Base-by-base conservation (phyloP, 257 asterid genomes). In the Thymus mandschuricus region DNA sequence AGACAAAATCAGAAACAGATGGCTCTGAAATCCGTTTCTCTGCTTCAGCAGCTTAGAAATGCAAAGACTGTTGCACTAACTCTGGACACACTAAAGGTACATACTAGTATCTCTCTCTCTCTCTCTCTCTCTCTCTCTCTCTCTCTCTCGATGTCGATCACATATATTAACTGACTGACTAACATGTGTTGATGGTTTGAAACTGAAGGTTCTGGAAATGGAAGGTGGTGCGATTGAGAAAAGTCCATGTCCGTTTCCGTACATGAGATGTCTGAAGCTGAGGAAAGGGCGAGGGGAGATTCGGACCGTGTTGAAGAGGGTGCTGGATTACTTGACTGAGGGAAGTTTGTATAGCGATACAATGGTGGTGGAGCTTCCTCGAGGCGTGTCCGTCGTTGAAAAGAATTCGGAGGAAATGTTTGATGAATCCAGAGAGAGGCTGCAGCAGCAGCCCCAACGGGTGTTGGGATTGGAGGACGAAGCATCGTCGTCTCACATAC, bases 21-120 rank as follows among this genome's bases (percentile, higher is more conserved):
- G 69, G 33, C 64, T 44, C 15, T 12, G 10, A 73, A 76, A 64
- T 64, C 48, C 34, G 44, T 65, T 44, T 35, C 28, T 44, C 58
- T 69, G 78, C 68, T 72, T 6, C 66, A 65, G 15, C 74, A 58
- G 31, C 67, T 76, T 11, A 51, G 75, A 15, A 76, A 76, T 72
- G 81, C 84, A 8, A 64, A n/a, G 7, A 10, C 28, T 51, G 77
- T 76, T 38, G 48, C 74, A 1, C 11, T 72, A 6, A 61, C 81
- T 8, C 50, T 72, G 62, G 8, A 31, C 69, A 80, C 76, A 12
- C 44, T 80, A 3, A 72, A 80, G 81, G 74, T 72, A 48, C 4
- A 21, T 21, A 21, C 21, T 21, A 21, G 21, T 21, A 0, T 46
- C 41, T 30, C 21, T 57, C 41, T 57, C 21, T 57, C 38, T 8